Evolutionary conservation across 441 rosid species (phyloP).

Genomic region (Syzygium syzygioides): DNA sequence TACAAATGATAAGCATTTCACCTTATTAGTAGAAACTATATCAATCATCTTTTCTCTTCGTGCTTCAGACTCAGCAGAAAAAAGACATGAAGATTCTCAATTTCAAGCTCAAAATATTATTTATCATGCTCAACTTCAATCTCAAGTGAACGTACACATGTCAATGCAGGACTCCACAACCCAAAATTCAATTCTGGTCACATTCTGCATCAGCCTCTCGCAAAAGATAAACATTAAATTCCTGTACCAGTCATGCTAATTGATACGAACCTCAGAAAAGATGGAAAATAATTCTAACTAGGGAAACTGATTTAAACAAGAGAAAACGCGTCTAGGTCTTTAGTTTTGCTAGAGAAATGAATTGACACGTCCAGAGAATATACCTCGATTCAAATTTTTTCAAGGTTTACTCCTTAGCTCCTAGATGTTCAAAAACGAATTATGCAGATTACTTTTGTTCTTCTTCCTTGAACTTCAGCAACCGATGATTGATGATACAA

Average conservation of each 20-base stretch:
- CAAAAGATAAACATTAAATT: background rate
- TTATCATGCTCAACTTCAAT: background rate
- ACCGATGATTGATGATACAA: background rate
- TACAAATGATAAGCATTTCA: background rate
- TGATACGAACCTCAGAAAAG: background rate
- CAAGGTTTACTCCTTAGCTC: background rate
- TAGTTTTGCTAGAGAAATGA: background rate
- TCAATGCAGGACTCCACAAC: background rate
- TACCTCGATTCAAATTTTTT: background rate
- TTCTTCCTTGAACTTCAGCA: background rate
- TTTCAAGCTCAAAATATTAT: background rate
- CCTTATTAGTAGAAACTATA: background rate
- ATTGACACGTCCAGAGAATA: background rate
- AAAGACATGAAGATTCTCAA: background rate
- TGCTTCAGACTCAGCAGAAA: background rate
- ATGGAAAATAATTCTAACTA: background rate
- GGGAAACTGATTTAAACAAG: background rate
- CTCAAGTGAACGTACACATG: background rate
- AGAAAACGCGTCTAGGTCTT: background rate
- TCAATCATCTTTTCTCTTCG: background rate
- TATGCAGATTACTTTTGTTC: background rate
- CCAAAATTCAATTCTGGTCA: background rate
- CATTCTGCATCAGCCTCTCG: background rate
- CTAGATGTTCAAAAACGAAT: background rate
- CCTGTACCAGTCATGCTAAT: background rate